Conservation (phyloP, 2,329 filamentous ascomycete species). For the Pseudogymnoascus sp. region DNA sequence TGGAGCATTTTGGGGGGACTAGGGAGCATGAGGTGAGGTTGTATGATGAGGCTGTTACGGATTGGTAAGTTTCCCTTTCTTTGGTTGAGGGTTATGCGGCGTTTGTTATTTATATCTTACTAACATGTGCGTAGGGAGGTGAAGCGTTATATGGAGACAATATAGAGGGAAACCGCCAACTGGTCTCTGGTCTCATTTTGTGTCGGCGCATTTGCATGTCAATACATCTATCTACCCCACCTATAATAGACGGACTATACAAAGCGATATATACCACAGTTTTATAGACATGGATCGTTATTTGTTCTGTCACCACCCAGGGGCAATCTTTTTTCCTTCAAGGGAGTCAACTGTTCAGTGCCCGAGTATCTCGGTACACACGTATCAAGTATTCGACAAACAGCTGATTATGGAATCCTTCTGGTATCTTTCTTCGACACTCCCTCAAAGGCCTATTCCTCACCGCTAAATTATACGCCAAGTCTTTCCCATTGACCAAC, state of each 20-base stretch:
- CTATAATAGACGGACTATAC: neutral
- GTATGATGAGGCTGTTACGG: conserved; percentile 94
- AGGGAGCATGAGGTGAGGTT: conserved; percentile 83
- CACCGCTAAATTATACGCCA: neutral
- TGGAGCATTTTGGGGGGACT: conserved; percentile 90
- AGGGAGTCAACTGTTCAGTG: neutral
- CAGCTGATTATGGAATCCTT: neutral
- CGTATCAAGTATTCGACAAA: neutral
- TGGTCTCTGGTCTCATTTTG: neutral
- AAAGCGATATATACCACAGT: neutral
- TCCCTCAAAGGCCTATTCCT: neutral
- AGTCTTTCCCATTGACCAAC: neutral
- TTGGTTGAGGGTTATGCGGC: neutral
- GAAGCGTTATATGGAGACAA: neutral
- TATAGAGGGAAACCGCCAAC: neutral
- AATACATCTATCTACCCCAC: neutral
- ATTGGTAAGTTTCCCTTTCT: conserved; percentile 61
- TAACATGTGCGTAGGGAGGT: neutral
- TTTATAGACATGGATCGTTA: neutral
- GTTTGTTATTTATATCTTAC: neutral
- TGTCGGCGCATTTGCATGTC: neutral
- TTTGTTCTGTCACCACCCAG: neutral
- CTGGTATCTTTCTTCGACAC: neutral
- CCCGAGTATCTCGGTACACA: neutral
- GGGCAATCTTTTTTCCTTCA: neutral